Evolutionary conservation across 1,139 yeast genomes (phyloP).

Genomic region (Geotrichum citri-aurantii): DNA sequence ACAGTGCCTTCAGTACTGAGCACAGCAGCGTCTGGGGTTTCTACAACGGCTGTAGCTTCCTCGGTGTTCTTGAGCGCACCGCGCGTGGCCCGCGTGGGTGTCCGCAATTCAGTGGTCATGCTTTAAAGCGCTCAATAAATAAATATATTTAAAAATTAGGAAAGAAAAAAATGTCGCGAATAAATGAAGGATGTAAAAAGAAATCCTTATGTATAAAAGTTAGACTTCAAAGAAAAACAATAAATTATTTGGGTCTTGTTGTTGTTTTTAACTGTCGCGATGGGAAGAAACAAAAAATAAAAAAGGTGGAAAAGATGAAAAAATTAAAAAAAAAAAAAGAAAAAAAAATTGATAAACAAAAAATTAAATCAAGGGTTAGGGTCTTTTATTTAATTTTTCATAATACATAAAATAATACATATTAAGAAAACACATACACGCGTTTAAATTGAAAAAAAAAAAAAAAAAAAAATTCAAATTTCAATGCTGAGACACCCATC

Average conservation of each 20-base stretch:
- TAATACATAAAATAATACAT: neutral
- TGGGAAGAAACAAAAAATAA: neutral
- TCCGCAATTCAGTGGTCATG: conserved; percentile 1
- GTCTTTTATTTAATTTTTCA: too few relatives aligned
- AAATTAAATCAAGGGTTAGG: neutral
- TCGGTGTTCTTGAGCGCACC: conserved; percentile 6
- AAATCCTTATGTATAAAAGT: too few relatives aligned
- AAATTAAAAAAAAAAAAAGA: neutral
- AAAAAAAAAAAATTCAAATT: too few relatives aligned
- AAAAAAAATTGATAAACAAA: neutral
- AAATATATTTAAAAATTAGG: too few relatives aligned
- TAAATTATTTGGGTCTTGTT: neutral
- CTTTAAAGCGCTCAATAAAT: neutral
- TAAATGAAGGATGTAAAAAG: too few relatives aligned
- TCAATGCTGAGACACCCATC: neutral
- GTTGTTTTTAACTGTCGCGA: neutral
- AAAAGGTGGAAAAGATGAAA: neutral
- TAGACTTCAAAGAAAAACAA: too few relatives aligned
- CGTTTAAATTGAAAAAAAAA: too few relatives aligned
- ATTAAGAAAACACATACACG: too few relatives aligned
- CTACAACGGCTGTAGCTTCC: neutral
- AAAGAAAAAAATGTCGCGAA: neutral
- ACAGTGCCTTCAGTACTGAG: neutral
- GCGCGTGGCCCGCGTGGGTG: conserved; percentile 9
- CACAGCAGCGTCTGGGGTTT: neutral